Evolutionary conservation across 2,329 filamentous ascomycete species (phyloP).

Genomic region (Scytalidium sp.): DNA sequence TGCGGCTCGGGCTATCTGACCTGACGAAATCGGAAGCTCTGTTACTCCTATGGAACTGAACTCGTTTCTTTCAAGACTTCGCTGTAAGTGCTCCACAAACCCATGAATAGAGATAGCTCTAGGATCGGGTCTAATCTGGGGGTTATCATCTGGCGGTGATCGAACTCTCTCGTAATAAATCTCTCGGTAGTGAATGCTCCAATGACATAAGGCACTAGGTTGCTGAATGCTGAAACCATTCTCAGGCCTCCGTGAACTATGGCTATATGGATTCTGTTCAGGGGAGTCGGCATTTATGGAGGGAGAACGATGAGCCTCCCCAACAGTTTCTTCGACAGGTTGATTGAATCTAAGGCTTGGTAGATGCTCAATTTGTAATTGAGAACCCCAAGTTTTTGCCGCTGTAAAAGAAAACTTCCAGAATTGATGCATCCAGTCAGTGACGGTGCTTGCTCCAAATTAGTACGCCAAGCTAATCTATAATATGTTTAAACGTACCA

Average conservation of each 20-base stretch:
- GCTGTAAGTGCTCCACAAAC: slow-evolving; percentile 3
- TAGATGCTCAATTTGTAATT: slow-evolving; percentile 1
- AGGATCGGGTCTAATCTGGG: background rate
- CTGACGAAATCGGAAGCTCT: slow-evolving; percentile 20
- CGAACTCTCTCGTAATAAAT: background rate
- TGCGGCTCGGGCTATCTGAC: slow-evolving; percentile 19
- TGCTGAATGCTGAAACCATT: background rate
- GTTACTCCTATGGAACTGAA: slow-evolving; percentile 9
- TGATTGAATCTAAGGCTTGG: slow-evolving; percentile 5
- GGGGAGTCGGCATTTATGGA: background rate
- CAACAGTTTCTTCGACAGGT: background rate
- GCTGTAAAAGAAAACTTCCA: slow-evolving; percentile 8
- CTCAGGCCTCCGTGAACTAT: background rate
- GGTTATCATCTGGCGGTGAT: background rate
- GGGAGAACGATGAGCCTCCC: background rate
- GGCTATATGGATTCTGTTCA: background rate
- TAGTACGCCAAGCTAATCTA: background rate
- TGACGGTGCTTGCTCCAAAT: slow-evolving; percentile 1
- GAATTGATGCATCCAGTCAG: slow-evolving; percentile 7
- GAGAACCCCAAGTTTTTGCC: slow-evolving; percentile 6
- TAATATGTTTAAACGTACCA: background rate
- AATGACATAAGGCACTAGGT: slow-evolving; percentile 4
- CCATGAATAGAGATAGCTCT: background rate
- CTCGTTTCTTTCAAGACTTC: slow-evolving; percentile 6
- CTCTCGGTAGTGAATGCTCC: slow-evolving; percentile 7